Percentiles rank a stretch among this genome's conserved stretches.
These are phyloP conservation scores for Craterostigma plantagineum DNA, from an alignment of 257 asterid species.

Conservation along the genomic window DNA sequence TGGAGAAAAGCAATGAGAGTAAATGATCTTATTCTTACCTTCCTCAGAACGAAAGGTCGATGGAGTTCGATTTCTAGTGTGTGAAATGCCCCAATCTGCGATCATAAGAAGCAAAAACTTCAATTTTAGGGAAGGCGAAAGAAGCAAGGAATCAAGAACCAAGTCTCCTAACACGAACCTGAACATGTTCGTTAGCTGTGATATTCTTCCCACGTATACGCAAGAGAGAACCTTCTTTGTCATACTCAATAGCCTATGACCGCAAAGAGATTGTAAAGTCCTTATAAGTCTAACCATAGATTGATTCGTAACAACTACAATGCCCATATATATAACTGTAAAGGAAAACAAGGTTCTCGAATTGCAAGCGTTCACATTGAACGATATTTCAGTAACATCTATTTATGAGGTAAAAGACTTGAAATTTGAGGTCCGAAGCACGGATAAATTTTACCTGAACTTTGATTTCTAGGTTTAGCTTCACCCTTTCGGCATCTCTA, in stretches of 20 bases:
- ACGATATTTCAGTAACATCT: no score
- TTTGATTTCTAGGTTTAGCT: slow-evolving; percentile 62
- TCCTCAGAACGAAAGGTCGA: slow-evolving; percentile 77
- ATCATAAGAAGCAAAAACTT: slow-evolving; percentile 3
- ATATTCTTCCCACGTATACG: slow-evolving; percentile 91
- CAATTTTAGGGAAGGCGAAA: slow-evolving; percentile 6
- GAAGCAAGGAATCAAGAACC: slow-evolving; percentile 2
- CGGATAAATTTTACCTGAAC: slow-evolving; percentile 38
- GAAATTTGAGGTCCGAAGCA: no score
- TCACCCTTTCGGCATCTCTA: slow-evolving; percentile 80
- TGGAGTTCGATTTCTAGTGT: slow-evolving; percentile 79
- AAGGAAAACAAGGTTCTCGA: not conserved
- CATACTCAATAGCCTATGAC: slow-evolving; percentile 61
- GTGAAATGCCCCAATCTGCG: slow-evolving; percentile 94
- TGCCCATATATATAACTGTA: no score
- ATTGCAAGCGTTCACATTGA: no score
- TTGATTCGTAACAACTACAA: not conserved
- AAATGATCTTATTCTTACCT: slow-evolving; percentile 39
- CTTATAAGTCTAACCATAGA: not conserved
- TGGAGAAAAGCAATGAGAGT: no score
- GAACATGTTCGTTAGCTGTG: slow-evolving; percentile 82
- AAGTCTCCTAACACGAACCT: slow-evolving; percentile 30
- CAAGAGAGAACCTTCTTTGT: slow-evolving; percentile 80
- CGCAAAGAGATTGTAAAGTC: slow-evolving; percentile 5
- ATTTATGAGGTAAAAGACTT: no score